Base-by-base conservation (phyloP, 306 rosid genomes). In the Macrotyloma uniflorum region DNA sequence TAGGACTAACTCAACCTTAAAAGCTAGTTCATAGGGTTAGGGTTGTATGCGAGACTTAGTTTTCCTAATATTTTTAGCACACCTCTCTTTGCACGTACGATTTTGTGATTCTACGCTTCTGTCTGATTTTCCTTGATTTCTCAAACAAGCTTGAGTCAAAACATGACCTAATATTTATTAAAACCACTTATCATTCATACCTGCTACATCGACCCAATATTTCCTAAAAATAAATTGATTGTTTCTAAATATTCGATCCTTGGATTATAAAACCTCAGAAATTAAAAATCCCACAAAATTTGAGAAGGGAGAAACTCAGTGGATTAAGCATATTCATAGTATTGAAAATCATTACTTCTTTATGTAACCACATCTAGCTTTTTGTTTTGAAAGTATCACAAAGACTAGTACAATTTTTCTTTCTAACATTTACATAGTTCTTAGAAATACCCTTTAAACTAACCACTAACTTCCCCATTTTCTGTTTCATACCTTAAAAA, bases 341-440 rank as follows among this genome's bases (percentile, higher is more conserved):
- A 26, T 33, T 33, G 14, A 55, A 23, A 36, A 66, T 65, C 66
- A 50, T 4, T 64, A 19, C 67, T 26, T 78, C 18, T 26, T 67
- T 42, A 1, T 78, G 38, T 28, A 54, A 67, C 69, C 30, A 53
- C 8, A n/a, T 14, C 20, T 10, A 54, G 54, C 16, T 12, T 43
- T 67, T 70, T 69, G 8, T 51, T 62, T 64, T 26, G 50, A 6
- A 69, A 23, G 23, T 42, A 54, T 67, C 74, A 68, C 8, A 53
- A 35, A 49, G 40, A 18, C 83, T 26, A 36, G 11, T 49, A 28
- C 24, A 54, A 63, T 1, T 74, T n/a, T 45, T 47, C 15, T 75
- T 32, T 32, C 24, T 32, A 32, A 19, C 23, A 13, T 50, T 75
- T 46, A 75, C 12, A 22, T 28, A 8, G 8, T n/a, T 9, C 46